Conservation (phyloP, 2,329 filamentous ascomycete genomes). For the Samsoniella hepiali region DNA sequence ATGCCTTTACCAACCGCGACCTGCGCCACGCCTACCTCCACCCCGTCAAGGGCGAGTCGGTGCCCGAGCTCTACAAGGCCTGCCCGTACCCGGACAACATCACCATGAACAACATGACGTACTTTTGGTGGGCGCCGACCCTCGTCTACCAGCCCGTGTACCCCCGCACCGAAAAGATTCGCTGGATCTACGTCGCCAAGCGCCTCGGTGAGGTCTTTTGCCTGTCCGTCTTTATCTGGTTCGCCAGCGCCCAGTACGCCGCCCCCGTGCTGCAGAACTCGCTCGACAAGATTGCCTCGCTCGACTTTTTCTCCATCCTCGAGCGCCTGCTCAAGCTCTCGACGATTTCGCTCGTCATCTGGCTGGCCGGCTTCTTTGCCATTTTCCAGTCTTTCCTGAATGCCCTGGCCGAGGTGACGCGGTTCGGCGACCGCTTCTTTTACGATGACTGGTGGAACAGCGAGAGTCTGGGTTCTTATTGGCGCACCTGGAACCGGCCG, state of each 20-base stretch:
- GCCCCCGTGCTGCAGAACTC: constrained; percentile 87
- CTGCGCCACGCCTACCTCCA: constrained; percentile 87
- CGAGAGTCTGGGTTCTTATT: constrained; percentile 80
- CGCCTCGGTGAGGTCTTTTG: constrained; percentile 73
- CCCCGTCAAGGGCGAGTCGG: constrained; percentile 62
- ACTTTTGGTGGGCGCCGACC: constrained; percentile 98
- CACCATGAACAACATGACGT: constrained; percentile 79
- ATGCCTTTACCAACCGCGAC: constrained; percentile 94
- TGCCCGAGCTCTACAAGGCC: constrained; percentile 76
- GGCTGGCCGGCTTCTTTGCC: constrained; percentile 96
- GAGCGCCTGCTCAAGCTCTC: constrained; percentile 93
- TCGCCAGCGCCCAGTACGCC: constrained; percentile 90
- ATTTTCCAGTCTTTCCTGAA: constrained; percentile 93
- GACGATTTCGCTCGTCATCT: constrained; percentile 92
- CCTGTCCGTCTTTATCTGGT: constrained; percentile 88
- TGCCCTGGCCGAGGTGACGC: constrained; percentile 82
- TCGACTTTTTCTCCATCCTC: constrained; percentile 77
- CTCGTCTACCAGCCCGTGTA: constrained; percentile 97
- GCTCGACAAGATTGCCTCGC: constrained; percentile 75
- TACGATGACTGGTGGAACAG: constrained; percentile 99
- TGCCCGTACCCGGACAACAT: constrained; percentile 92
- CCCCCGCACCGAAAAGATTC: constrained; percentile 74
- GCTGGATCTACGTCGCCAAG: constrained; percentile 86
- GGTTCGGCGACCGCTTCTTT: constrained; percentile 90
- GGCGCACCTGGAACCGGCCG: constrained; percentile 96